Conservation (phyloP, 257 asterid genomes). For the Anisodus acutangulus region DNA sequence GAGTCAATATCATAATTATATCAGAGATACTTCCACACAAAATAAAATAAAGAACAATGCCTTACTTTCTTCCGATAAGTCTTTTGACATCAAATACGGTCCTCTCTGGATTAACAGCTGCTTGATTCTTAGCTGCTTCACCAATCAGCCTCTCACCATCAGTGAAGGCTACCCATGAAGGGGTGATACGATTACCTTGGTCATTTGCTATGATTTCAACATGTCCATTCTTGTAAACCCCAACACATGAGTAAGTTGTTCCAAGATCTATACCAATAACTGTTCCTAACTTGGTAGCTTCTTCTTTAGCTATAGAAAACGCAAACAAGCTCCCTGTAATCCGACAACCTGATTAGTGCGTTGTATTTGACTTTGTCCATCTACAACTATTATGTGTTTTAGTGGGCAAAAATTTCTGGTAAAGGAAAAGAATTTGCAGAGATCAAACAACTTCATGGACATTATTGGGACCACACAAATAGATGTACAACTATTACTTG, state of each 20-base stretch:
- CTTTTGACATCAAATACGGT: constrained; percentile 80
- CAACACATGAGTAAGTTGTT: constrained; percentile 81
- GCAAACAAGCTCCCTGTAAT: constrained; percentile 59
- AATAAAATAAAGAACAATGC: not conserved
- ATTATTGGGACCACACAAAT: not conserved
- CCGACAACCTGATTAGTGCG: constrained; percentile 13
- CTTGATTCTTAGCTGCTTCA: constrained; percentile 81
- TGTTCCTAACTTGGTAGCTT: constrained; percentile 62
- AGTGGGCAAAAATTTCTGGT: not conserved
- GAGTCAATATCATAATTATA: constrained; percentile 14
- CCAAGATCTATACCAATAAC: constrained; percentile 82
- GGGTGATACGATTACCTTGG: constrained; percentile 81
- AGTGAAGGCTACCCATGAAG: constrained; percentile 82
- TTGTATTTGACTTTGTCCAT: not conserved
- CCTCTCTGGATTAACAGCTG: constrained; percentile 73
- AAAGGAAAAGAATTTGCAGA: not conserved
- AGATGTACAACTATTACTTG: not conserved
- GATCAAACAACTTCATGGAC: not conserved
- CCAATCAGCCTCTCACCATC: constrained; percentile 74
- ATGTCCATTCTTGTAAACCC: constrained; percentile 75
- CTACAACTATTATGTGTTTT: not conserved
- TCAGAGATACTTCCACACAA: not conserved
- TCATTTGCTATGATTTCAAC: constrained; percentile 80
- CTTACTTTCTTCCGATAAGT: constrained; percentile 76
- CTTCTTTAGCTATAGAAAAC: constrained; percentile 59